Base-by-base conservation (phyloP, 2,329 filamentous ascomycete species). In the Paracoccidioides lutzii region DNA sequence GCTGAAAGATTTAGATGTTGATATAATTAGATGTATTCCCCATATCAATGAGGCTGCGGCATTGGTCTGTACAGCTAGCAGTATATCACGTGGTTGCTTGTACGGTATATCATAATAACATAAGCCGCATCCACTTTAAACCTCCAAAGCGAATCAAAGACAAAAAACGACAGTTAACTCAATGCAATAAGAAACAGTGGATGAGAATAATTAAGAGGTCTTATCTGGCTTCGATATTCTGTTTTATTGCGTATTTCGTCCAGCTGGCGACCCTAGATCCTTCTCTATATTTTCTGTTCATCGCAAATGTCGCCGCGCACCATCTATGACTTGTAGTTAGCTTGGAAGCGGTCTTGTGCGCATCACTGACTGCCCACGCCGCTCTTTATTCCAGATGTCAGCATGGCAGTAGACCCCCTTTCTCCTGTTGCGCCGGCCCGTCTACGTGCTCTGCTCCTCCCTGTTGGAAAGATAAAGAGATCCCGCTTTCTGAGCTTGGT, bases 381-480 rank as follows among this genome's bases (percentile, higher is more conserved):
- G 60, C 59, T 58, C 61, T 58, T 60, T 59, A 58, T 59, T 63
- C 64, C 69, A 67, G 64, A 77, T 76, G 75, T 72, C 78, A 85
- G 74, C 69, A 95, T 95, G 90, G 85, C 81, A 75, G 80, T 87
- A 74, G 91, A 96, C 77, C 84, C 88, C 72, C 82, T 95, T 71
- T 87, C 90, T 70, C 90, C 91, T 72, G 83, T 90, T 76, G 87
- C 90, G 72, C 90, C 90, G 69, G 91, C 90, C 75, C 87, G 88
- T 79, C 83, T 97, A 68, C 87, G 88, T 75, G 88, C 86, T 60
- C 81, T 96, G 64, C 81, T 95, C 58, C 77, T 97, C 59, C 93
- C 93, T 55, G 78, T 95, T 62, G 91, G 91, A 54, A 85, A 82
- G 67, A 93, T 97, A 69, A 90, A 84, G 69, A 82, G 84, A 59